These are phyloP conservation scores for Tuber brumale DNA, from an alignment of 495 filamentous ascomycete genomes.

Conservation along the genomic window DNA sequence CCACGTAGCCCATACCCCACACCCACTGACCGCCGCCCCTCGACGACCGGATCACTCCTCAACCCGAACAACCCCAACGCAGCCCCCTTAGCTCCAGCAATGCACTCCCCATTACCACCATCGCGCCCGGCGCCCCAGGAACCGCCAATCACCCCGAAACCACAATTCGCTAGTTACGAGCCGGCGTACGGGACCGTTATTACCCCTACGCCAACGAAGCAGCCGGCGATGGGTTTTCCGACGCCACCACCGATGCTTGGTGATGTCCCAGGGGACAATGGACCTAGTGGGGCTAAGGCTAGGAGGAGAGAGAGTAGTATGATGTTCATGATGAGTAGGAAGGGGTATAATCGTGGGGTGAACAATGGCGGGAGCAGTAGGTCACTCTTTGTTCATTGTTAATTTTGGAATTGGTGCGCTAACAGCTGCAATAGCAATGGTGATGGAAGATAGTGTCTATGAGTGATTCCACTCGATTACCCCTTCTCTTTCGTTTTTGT, in stretches of 20 bases:
- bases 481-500: conserved; percentile 10
- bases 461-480: conserved; percentile 13
- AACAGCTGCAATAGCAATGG: conserved; percentile 24
- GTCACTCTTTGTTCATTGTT: conserved; percentile 21
- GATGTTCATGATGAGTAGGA: conserved; percentile 50
- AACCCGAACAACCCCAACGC: conserved; percentile 2
- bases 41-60: conserved; percentile 8
- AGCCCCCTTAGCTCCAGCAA: conserved; percentile 19
- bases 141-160: conserved; percentile 35
- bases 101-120: conserved; percentile 32
- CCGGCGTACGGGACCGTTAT: conserved; percentile 28
- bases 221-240: conserved; percentile 26
- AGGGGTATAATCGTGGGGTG: conserved; percentile 30
- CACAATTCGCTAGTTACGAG: conserved; percentile 29
- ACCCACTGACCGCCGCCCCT: conserved; percentile 2
- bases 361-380: conserved; percentile 25
- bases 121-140: conserved; percentile 22
- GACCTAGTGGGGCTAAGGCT: conserved; percentile 43
- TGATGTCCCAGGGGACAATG: conserved; percentile 12
- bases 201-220: conserved; percentile 24
- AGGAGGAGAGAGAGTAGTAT: conserved; percentile 57
- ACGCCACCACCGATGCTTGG: conserved; percentile 2
- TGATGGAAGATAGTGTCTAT: conserved; percentile 36
- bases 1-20: conserved; percentile 23
- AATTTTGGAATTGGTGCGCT: not conserved